These are phyloP conservation scores for Conoideocrella luteorostrata DNA, from an alignment of 2,329 filamentous ascomycete species.

Conservation along the genomic window DNA sequence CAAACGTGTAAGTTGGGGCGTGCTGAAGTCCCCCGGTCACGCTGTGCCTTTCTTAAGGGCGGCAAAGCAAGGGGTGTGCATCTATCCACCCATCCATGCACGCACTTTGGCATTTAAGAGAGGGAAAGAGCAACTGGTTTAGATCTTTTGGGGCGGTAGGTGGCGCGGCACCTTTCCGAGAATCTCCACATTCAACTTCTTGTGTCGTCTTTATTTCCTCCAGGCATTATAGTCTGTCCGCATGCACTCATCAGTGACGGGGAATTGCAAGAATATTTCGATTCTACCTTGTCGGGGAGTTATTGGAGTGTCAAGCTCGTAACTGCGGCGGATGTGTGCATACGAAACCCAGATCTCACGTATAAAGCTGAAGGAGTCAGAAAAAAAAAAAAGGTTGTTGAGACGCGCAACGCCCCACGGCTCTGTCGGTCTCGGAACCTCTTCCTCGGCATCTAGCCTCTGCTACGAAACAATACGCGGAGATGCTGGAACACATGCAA, in stretches of 20 bases:
- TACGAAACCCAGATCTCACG: neutral
- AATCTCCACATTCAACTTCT: neutral
- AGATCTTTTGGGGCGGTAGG: too few species aligned
- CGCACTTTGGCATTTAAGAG: neutral
- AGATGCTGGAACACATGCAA: neutral
- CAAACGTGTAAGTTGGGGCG: constrained; percentile 3
- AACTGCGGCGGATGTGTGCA: constrained; percentile 1
- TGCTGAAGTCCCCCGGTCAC: too few species aligned
- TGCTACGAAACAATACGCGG: neutral
- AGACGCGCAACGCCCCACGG: constrained; percentile 5
- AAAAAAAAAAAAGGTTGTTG: constrained; percentile 11
- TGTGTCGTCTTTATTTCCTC: neutral
- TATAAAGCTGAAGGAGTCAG: too few species aligned
- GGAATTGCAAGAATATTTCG: too few species aligned
- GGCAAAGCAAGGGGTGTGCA: constrained; percentile 1
- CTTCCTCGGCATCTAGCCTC: constrained; percentile 3
- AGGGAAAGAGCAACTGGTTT: neutral
- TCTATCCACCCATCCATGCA: constrained; percentile 1
- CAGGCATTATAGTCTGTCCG: too few species aligned
- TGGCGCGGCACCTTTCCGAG: neutral
- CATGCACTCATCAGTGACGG: neutral
- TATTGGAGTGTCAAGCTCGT: too few species aligned
- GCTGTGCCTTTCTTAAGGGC: neutral
- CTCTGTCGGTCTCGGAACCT: neutral
- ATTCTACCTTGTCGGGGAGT: too few species aligned